Conservation (phyloP, 805 yeast genomes). For the Lipomyces oligophaga region DNA sequence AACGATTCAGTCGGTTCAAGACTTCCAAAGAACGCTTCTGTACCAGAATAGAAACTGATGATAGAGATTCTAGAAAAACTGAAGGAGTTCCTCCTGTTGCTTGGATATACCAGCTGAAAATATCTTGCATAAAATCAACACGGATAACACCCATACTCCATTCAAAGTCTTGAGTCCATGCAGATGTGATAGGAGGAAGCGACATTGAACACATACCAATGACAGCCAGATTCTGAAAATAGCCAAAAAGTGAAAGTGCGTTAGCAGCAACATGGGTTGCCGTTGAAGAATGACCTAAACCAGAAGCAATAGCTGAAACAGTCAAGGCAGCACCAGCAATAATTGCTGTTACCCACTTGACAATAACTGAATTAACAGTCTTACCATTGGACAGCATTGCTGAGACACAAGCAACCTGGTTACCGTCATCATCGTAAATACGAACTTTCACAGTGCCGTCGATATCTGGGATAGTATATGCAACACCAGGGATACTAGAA, state of each 20-base stretch:
- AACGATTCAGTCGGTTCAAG: constrained; percentile 4
- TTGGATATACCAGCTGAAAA: constrained; percentile 89
- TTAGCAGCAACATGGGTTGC: constrained; percentile 98
- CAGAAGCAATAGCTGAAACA: constrained; percentile 81
- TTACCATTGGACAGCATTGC: constrained; percentile 83
- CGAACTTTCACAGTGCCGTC: constrained; percentile 85
- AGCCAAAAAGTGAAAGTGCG: constrained; percentile 84
- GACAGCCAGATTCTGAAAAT: constrained; percentile 89
- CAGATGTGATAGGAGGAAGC: constrained; percentile 95
- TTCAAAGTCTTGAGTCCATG: constrained; percentile 95
- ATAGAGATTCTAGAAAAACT: constrained; percentile 60
- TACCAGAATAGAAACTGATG: constrained; percentile 73
- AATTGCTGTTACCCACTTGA: constrained; percentile 94
- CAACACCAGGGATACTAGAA: constrained; percentile 68
- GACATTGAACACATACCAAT: constrained; percentile 95
- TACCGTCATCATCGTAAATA: constrained; percentile 48
- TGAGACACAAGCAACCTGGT: constrained; percentile 79
- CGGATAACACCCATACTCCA: constrained; percentile 94
- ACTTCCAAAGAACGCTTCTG: constrained; percentile 49
- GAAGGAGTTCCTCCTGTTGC: constrained; percentile 89
- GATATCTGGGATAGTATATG: constrained; percentile 86
- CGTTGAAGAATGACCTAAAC: constrained; percentile 83
- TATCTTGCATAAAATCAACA: constrained; percentile 64
- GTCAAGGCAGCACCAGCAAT: constrained; percentile 82
- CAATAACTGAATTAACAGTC: constrained; percentile 88